Percentiles rank a stretch among this genome's conserved stretches.
These are phyloP conservation scores for Candida coquimbonensis DNA, from an alignment of 805 yeast species.

Conservation along the genomic window DNA sequence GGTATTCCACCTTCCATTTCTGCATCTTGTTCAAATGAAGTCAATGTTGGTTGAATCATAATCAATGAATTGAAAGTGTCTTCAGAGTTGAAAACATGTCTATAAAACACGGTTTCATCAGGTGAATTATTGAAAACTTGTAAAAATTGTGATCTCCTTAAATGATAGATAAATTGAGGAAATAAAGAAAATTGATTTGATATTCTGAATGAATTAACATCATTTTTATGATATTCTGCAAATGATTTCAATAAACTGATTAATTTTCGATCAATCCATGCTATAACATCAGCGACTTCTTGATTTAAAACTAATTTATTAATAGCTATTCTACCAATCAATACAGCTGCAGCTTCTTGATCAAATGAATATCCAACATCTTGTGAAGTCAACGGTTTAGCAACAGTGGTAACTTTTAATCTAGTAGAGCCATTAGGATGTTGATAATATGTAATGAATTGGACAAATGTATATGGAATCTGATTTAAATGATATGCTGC, in stretches of 20 bases:
- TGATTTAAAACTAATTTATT: conserved; percentile 22
- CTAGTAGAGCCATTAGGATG: conserved; percentile 53
- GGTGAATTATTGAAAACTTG: conserved; percentile 67
- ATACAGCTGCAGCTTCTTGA: conserved; percentile 63
- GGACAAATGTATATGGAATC: conserved; percentile 33
- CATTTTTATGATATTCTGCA: conserved; percentile 41
- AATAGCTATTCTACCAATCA: conserved; percentile 50
- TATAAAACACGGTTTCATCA: conserved; percentile 60
- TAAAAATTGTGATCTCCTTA: conserved; percentile 58
- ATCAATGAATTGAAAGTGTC: conserved; percentile 53
- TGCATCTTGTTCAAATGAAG: conserved; percentile 39
- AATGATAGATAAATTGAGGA: conserved; percentile 63
- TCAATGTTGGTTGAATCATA: conserved; percentile 66
- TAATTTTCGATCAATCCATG: conserved; percentile 42
- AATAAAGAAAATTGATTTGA: conserved; percentile 43
- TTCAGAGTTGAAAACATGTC: conserved; percentile 57
- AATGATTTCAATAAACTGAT: conserved; percentile 41
- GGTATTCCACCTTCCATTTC: conserved; percentile 46
- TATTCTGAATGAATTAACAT: conserved; percentile 41
- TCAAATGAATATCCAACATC: conserved; percentile 47
- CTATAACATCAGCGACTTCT: conserved; percentile 34
- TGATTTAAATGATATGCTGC: conserved; percentile 7
- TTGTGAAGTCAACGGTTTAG: conserved; percentile 35
- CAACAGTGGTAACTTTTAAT: conserved; percentile 54
- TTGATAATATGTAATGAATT: conserved; percentile 55